Evolutionary conservation across 495 filamentous ascomycete genomes (phyloP).

Genomic region (Penicillium malachiteum): DNA sequence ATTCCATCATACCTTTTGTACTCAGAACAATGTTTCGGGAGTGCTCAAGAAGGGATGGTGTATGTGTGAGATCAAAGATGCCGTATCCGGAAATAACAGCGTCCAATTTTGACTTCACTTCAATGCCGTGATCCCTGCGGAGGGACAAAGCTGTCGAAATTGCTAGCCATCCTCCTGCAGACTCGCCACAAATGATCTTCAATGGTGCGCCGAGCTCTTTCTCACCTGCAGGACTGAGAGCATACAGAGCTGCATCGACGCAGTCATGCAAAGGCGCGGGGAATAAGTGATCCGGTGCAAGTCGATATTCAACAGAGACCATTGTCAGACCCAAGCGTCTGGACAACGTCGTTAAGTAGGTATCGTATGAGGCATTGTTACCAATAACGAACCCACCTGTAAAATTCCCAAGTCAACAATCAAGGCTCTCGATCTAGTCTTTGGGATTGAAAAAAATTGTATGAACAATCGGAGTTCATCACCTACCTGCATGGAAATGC

Average conservation of each 20-base stretch:
- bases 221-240: background rate
- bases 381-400: background rate
- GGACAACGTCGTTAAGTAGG: background rate
- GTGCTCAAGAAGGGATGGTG: background rate
- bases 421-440: background rate
- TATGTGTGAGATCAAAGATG: background rate
- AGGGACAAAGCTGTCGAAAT: background rate
- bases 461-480: background rate
- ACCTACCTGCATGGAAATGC: background rate
- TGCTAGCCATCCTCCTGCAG: background rate
- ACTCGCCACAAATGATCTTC: background rate
- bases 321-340: background rate
- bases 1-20: background rate
- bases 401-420: background rate
- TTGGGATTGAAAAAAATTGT: background rate
- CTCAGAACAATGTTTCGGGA: background rate
- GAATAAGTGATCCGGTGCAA: background rate
- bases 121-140: background rate
- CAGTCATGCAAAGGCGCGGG: background rate
- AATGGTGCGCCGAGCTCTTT: background rate
- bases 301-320: constrained; percentile 1
- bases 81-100: background rate
- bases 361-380: background rate
- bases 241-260: background rate
- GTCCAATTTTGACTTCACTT: background rate